Evolutionary conservation across 768 basidiomycete species (phyloP), one percentile per base, ranked within the genome.

Genomic region (Tylopilus sp.): DNA sequence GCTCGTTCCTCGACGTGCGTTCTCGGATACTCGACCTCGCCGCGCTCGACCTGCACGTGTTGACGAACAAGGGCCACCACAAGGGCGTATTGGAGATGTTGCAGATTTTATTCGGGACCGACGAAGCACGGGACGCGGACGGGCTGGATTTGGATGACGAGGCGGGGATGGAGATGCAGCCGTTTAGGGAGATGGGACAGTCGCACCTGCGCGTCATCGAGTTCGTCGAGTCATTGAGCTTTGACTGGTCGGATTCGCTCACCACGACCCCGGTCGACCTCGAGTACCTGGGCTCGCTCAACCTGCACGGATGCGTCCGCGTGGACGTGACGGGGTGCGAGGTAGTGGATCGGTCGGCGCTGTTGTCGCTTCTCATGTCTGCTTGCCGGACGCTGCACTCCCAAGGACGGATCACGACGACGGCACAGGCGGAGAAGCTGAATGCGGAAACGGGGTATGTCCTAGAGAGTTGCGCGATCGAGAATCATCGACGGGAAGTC

Each of bases 401-500:
- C 0, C 86, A 88, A 64, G 88, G 89, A 12, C 78, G 73, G 19
- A 76, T 91, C 49, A 74, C 85, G 4, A 84, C 83, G 3, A 65
- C 78, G 11, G 74, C 78, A 0, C 85, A 92, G 52, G 76, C 76
- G 22, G 84, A 89, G 21, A 83, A 85, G 50, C 75, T 93, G 26
- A 76, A 76, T 40, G 70, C 72, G 3, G 96, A 98, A 70, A 83
- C 81, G 10, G 73, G 72, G 0, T 93, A 92, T 58, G 79, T 98
- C 41, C 62, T 97, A 56, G 85, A 89, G 65, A 90, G 89, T 50
- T 89, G 92, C 53, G 88, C 84, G 1, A 78, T 87, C 49, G 93
- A 94, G 69, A 98, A 98, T 61, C 87, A 93, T 65, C 84, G 89
- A 19, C 83, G 93, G 13, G 84, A 90, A 63, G 82, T 98, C 9